Base-by-base conservation (phyloP, 768 basidiomycete species). In the Pleurotus citrinopileatus region DNA sequence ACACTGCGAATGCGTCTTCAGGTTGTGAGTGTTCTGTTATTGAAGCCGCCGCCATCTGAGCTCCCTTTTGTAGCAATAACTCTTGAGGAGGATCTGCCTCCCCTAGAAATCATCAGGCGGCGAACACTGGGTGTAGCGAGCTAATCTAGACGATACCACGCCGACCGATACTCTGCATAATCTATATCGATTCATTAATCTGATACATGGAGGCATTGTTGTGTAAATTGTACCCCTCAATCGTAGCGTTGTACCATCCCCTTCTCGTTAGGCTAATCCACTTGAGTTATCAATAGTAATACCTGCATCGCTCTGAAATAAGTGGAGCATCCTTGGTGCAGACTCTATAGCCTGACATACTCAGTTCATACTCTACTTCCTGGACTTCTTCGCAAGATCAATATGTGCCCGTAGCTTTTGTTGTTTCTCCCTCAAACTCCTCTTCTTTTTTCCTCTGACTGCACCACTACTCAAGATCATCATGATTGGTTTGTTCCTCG, bases 401-500 rank as follows among this genome's bases (percentile, higher is more conserved):
- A 91, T 89, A 66, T 92, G 91, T 55, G 83, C 84, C 48, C 90
- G 72, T 60, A 92, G 63, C 67, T 83, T 86, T 61, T 79, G 83
- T 67, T 94, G 91, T 68, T 93, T 94, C 56, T 93, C 87, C 60
- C 84, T 76, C 61, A 94, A 67, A 0, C 86, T 88, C 20, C 84
- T 85, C 72, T 88, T 91, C 74, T 90, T 92, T 74, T 94, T 93
- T 1, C 89, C 76, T 59, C 77, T 75, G n/a, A 93, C 89, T 1
- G 84, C 83, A 1, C 79, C 79, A 55, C 88, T 91, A 46, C 85
- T 78, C 57, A 93, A 71, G 52, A 92, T 85, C 91, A 93, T 94
- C 94, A 96, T 95, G 60, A 96, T 81, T 22, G 94, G 94, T 69
- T 98, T 97, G 68, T 95, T 94, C 66, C 89, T 81, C 34, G 85